A percentile compares a stretch with the other conserved stretches of the same genome.
Evolutionary conservation across 1,284 basidiomycete genomes (phyloP).

Genomic region (Microbotryum lychnidis-dioicae): DNA sequence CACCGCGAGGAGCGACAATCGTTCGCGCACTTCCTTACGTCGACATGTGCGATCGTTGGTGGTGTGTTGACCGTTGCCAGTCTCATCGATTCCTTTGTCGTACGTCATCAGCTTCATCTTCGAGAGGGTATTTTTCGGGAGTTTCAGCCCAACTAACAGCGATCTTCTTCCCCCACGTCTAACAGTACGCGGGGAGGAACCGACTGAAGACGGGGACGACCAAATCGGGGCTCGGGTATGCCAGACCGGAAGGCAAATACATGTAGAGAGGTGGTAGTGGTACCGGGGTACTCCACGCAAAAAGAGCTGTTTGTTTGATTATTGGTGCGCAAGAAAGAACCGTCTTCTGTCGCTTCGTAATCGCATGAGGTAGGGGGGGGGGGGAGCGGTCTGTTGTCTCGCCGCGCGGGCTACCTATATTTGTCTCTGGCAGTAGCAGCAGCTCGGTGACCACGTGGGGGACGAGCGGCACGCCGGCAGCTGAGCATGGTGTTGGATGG

Average conservation of each 20-base stretch:
- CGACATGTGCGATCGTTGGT: slow-evolving; percentile 96
- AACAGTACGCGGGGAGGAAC: slow-evolving; percentile 7
- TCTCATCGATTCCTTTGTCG: slow-evolving; percentile 56
- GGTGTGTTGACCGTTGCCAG: slow-evolving; percentile 92
- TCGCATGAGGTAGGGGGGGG: too few species aligned
- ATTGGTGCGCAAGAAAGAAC: too few species aligned
- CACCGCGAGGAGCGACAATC: slow-evolving; percentile 85
- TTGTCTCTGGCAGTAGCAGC: too few species aligned
- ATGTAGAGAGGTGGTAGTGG: neutral
- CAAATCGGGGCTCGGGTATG: slow-evolving; percentile 26
- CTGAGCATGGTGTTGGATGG: too few species aligned
- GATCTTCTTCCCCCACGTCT: neutral
- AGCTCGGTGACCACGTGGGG: too few species aligned
- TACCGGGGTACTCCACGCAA: too few species aligned
- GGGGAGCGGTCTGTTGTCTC: too few species aligned
- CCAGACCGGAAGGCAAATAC: slow-evolving; percentile 4
- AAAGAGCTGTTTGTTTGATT: too few species aligned
- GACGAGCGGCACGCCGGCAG: too few species aligned
- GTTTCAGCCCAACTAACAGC: too few species aligned
- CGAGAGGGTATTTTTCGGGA: neutral
- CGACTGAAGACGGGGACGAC: slow-evolving; percentile 16
- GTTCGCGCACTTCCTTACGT: slow-evolving; percentile 94
- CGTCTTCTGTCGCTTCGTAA: too few species aligned
- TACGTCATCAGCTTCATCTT: neutral
- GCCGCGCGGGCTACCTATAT: too few species aligned